phyloP scores from a whole-genome alignment of 805 yeast genomes.

The Saccharomycopsis schoenii region DNA sequence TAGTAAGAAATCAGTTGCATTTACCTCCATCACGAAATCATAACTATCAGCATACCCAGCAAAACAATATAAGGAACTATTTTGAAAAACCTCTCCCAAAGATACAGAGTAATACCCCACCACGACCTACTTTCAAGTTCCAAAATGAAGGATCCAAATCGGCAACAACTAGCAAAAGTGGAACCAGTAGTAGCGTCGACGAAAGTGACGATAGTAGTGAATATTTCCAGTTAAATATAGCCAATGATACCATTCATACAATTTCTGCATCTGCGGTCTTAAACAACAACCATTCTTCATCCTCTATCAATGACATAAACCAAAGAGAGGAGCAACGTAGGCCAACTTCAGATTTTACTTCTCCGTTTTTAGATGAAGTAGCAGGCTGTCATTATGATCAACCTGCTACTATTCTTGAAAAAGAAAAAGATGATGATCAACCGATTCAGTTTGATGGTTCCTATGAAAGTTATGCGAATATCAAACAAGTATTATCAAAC shows the following conservation, averaged over 20 bases:
- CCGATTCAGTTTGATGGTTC: background rate
- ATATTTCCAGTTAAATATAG: conserved; percentile 12
- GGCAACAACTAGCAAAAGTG: background rate
- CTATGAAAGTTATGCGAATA: background rate
- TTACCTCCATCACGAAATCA: background rate
- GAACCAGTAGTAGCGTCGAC: background rate
- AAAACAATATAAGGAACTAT: background rate
- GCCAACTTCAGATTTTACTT: background rate
- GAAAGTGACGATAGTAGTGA: conserved; percentile 9
- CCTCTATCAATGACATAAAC: conserved; percentile 7
- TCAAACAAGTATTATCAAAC: background rate
- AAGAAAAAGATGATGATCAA: background rate
- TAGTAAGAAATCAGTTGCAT: background rate
- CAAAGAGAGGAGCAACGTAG: background rate
- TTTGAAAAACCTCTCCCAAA: background rate
- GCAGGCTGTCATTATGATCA: background rate
- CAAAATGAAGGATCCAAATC: background rate
- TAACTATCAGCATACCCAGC: background rate
- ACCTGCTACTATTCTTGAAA: background rate
- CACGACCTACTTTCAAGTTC: background rate
- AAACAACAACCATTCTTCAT: background rate
- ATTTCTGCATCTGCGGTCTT: conserved; percentile 1
- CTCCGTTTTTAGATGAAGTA: background rate
- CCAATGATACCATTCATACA: conserved; percentile 6
- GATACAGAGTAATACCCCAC: background rate